Evolutionary conservation across 805 yeast genomes (phyloP).

Genomic region (Pichia eremophila): DNA sequence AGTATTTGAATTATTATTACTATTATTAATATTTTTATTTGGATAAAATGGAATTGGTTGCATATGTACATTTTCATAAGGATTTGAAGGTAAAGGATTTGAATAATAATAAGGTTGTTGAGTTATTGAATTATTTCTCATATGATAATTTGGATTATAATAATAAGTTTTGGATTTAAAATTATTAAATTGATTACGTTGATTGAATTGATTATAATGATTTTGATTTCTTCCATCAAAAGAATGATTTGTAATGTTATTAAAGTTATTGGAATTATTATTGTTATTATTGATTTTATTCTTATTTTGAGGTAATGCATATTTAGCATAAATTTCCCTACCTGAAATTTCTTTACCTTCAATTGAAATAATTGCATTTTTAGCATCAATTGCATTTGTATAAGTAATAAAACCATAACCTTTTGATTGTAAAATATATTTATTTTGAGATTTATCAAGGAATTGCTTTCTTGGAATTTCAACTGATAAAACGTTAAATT

Average conservation of each 20-base stretch:
- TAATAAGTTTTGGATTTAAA: neutral
- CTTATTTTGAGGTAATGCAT: slow-evolving; percentile 36
- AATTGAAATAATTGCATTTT: slow-evolving; percentile 42
- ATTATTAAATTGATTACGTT: neutral
- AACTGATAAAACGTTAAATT: slow-evolving; percentile 25
- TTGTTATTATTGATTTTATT: slow-evolving; percentile 6
- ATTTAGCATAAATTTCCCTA: slow-evolving; percentile 39
- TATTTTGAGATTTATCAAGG: slow-evolving; percentile 17
- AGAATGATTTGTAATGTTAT: neutral
- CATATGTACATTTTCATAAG: neutral
- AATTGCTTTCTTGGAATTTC: slow-evolving; percentile 25
- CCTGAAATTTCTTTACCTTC: slow-evolving; percentile 24
- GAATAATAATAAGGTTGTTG: neutral
- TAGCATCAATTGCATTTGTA: slow-evolving; percentile 51
- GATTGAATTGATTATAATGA: neutral
- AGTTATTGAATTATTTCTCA: neutral
- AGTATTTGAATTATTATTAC: too few relatives aligned
- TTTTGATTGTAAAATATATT: slow-evolving; percentile 19
- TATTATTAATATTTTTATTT: neutral
- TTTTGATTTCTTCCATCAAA: neutral
- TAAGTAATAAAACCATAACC: slow-evolving; percentile 47
- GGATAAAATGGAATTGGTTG: neutral
- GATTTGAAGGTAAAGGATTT: neutral
- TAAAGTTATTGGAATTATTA: slow-evolving; percentile 1
- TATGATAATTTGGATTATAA: slow-evolving; percentile 1